These are phyloP conservation scores for Hymenoscyphus scutula DNA, from an alignment of 2,329 filamentous ascomycete species.

Conservation along the genomic window DNA sequence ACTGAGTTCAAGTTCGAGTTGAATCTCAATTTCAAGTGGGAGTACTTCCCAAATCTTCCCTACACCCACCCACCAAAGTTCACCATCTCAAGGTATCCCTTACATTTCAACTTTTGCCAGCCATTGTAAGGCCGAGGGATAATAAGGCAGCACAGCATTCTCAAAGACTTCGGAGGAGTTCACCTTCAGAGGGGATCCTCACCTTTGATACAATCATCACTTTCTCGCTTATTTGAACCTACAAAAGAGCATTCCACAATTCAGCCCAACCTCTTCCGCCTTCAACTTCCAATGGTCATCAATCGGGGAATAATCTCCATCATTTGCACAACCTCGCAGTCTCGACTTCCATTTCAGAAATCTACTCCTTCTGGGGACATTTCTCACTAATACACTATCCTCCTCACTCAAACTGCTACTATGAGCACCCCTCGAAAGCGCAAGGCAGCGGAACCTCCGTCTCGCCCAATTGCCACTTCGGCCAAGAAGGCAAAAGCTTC, in stretches of 20 bases:
- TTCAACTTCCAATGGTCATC: not conserved
- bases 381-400: too few relatives aligned
- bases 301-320: not conserved
- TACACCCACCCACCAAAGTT: too few relatives aligned
- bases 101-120: too few relatives aligned
- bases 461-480: too few relatives aligned
- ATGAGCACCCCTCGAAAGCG: too few relatives aligned
- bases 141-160: too few relatives aligned
- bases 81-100: too few relatives aligned
- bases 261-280: not conserved
- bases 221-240: not conserved
- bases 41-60: too few relatives aligned
- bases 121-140: too few relatives aligned
- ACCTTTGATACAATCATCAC: not conserved
- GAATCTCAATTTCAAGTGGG: too few relatives aligned
- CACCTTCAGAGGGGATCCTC: not conserved
- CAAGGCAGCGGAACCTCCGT: not conserved
- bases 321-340: not conserved
- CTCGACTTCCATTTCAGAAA: not conserved
- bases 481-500: not conserved
- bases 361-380: not conserved
- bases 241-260: not conserved
- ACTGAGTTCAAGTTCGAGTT: too few relatives aligned
- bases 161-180: not conserved
- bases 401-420: too few relatives aligned